Evolutionary conservation across 2,329 filamentous ascomycete genomes (phyloP).

Genomic region (Penicillium sp.): DNA sequence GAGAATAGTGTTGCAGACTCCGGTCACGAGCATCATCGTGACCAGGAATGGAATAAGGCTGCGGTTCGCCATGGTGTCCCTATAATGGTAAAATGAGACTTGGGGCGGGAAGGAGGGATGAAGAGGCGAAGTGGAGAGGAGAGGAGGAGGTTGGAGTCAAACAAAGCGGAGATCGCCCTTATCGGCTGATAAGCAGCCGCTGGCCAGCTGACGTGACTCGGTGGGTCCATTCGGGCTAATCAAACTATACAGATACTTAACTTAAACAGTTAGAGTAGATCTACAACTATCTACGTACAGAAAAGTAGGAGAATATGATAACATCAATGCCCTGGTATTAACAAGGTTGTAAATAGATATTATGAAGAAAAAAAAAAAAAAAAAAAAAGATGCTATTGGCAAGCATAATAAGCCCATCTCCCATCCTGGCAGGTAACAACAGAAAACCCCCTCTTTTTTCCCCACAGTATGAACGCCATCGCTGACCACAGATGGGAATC

Average conservation of each 20-base stretch:
- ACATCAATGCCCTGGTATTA: conserved; percentile 6
- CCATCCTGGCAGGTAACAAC: conserved; percentile 10
- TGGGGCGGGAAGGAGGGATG: conserved; percentile 6
- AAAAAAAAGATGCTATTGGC: not conserved
- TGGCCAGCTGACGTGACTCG: conserved; percentile 21
- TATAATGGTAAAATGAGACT: conserved; percentile 4
- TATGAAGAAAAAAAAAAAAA: conserved; percentile 1
- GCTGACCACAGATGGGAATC: conserved; percentile 29
- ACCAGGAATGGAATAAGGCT: conserved; percentile 82
- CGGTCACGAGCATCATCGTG: conserved; percentile 94
- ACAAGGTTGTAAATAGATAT: not conserved
- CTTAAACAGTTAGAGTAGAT: not conserved
- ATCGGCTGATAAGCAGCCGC: conserved; percentile 18
- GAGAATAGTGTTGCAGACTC: conserved; percentile 94
- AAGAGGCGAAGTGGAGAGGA: conserved; percentile 11
- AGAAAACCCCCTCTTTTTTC: conserved; percentile 23
- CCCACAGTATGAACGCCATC: conserved; percentile 31
- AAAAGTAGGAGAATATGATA: not conserved
- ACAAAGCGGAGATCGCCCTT: conserved; percentile 25
- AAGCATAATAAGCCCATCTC: conserved; percentile 8
- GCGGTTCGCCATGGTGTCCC: conserved; percentile 68
- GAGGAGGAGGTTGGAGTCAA: conserved; percentile 10
- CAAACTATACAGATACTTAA: not conserved
- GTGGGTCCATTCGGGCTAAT: conserved; percentile 4
- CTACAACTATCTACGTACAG: not conserved